Evolutionary conservation across 257 asterid species (phyloP).

Genomic region (Forsythia viridissima): DNA sequence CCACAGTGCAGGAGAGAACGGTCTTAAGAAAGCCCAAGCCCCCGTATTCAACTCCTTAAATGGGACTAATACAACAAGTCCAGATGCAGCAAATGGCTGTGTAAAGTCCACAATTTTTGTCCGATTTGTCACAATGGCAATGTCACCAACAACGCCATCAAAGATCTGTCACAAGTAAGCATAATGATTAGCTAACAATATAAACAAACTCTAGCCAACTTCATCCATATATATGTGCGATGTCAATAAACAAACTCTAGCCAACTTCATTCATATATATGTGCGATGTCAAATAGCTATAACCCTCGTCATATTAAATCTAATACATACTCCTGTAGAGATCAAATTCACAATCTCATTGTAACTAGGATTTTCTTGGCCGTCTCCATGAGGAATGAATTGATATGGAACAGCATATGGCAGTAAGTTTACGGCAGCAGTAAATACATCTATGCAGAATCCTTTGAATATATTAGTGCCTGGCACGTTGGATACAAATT

Average conservation of each 20-base stretch:
- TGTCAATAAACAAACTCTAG: neutral
- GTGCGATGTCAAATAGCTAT: neutral
- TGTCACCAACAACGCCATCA: slow-evolving; percentile 74
- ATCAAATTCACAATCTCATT: slow-evolving; percentile 57
- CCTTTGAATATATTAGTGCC: slow-evolving; percentile 70
- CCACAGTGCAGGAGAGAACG: slow-evolving; percentile 60
- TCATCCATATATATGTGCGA: neutral
- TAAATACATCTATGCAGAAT: slow-evolving; percentile 85
- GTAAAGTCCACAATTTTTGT: slow-evolving; percentile 60
- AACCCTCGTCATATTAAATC: neutral
- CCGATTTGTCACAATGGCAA: slow-evolving; percentile 62
- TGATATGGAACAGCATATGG: slow-evolving; percentile 86
- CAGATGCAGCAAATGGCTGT: slow-evolving; percentile 64
- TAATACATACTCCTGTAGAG: slow-evolving; percentile 72
- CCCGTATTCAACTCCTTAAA: slow-evolving; percentile 44
- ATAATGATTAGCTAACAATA: slow-evolving; percentile 14
- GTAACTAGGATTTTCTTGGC: slow-evolving; percentile 69
- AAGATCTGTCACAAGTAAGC: slow-evolving; percentile 40
- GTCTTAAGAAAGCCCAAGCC: slow-evolving; percentile 68
- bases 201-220: neutral
- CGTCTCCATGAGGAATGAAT: slow-evolving; percentile 77
- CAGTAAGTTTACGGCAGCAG: slow-evolving; percentile 76
- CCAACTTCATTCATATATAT: neutral
- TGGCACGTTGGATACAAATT: slow-evolving; percentile 74
- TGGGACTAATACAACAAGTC: slow-evolving; percentile 65